Evolutionary conservation across 2,329 filamentous ascomycete genomes (phyloP), one percentile per base, ranked within the genome.

Genomic region (Fusarium austroafricanum): DNA sequence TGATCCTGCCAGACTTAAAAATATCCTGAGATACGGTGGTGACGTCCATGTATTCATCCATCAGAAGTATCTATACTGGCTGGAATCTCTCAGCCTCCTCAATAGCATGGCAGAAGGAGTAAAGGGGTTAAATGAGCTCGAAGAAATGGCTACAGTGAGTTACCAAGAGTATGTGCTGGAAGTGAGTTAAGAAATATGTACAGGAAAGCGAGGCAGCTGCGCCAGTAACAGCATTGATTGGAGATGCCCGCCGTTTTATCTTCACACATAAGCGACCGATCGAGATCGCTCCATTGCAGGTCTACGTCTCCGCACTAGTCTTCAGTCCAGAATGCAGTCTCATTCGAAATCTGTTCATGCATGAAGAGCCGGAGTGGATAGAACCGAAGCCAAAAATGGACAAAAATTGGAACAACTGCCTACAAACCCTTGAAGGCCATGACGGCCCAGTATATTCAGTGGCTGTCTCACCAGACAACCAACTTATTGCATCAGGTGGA

Each of bases 121-220:
- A 0, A 21, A 18, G 2, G 21, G 17, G 0, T 18, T 38, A 0
- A 1, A 10, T 0, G 17, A 28, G 3, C 31, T 49, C 11, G 31
- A 18, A 0, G 9, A 2, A 3, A 6, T 28, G 0, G 11, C 11
- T 6, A 6, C 4, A 5, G 31, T 49, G 1, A 20, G 46, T 38
- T 38, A 0, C 1, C 2, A 11, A 5, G 1, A 9, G 2, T 6
- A 26, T 9, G 1, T 9, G 0, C 4, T 12, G 1, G 4, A 6
- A 3, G 1, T 0, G 7, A 6, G 6, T 9, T 38, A 20, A 38
- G 9, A 18, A 20, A 1, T 1, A 9, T 6, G 12, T 4, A 0
- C 3, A 49, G 46, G 23, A 0, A 3, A 15, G 2, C 12, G 5
- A 6, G 0, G 12, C 2, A 6, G 5, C 31, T 1, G 4, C 2